Evolutionary conservation across 495 filamentous ascomycete species (phyloP).

Genomic region (Penicillium antarcticum): DNA sequence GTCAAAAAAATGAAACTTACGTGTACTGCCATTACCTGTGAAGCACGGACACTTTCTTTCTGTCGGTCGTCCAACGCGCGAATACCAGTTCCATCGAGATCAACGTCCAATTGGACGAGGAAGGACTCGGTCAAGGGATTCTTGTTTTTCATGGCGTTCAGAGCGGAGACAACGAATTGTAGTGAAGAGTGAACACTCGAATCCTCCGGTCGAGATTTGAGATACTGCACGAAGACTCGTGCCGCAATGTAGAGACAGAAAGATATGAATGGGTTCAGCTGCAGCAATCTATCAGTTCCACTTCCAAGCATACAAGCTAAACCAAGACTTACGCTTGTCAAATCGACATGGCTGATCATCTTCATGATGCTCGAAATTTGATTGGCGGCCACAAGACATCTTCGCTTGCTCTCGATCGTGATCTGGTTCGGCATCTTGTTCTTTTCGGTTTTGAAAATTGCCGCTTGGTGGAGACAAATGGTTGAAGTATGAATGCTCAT

Average conservation of each 20-base stretch:
- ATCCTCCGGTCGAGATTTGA: constrained; percentile 85
- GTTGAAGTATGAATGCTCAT: constrained; percentile 97
- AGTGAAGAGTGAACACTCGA: constrained; percentile 77
- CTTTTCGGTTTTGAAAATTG: constrained; percentile 95
- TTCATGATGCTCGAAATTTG: constrained; percentile 97
- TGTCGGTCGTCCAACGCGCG: constrained; percentile 14
- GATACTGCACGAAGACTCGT: constrained; percentile 91
- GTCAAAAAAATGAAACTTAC: no score
- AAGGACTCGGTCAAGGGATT: constrained; percentile 96
- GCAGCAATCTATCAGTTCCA: constrained; percentile 19
- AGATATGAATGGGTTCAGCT: constrained; percentile 96
- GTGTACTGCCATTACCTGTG: constrained; percentile 13
- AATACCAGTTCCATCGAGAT: constrained; percentile 67
- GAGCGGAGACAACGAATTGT: constrained; percentile 82
- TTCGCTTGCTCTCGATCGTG: constrained; percentile 81
- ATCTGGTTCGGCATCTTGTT: constrained; percentile 75
- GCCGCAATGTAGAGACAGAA: constrained; percentile 96
- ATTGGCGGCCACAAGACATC: constrained; percentile 89
- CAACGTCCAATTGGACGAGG: constrained; percentile 87
- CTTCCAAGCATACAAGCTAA: not conserved
- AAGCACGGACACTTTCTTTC: not conserved
- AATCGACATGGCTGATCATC: constrained; percentile 86
- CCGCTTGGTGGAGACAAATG: constrained; percentile 96
- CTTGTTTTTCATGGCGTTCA: constrained; percentile 81
- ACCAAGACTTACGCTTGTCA: constrained; percentile 65